phyloP scores from a whole-genome alignment of 1,139 yeast species.

The Kodamaea sp. region DNA sequence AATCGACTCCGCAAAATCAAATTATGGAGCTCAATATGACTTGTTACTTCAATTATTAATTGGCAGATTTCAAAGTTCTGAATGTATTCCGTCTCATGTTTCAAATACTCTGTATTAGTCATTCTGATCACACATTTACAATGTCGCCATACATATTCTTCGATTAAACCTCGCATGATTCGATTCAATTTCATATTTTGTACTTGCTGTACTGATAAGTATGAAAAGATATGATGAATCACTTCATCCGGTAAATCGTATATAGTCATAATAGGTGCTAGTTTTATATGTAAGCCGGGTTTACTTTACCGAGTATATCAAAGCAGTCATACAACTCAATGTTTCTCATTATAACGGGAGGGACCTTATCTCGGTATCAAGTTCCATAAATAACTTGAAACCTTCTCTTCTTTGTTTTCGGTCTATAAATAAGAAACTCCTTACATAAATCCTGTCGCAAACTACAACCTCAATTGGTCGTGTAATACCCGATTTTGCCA shows the following conservation, averaged over 20 bases:
- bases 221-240: constrained; percentile 4
- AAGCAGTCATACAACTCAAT: too few species aligned
- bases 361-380: too few species aligned
- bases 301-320: too few species aligned
- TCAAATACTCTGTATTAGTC: too few species aligned
- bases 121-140: constrained; percentile 9
- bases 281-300: neutral
- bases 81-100: neutral
- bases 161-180: constrained; percentile 6
- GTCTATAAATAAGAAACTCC: neutral
- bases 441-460: neutral
- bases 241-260: constrained; percentile 12
- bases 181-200: too few species aligned
- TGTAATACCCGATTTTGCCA: neutral
- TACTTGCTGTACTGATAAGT: constrained; percentile 5
- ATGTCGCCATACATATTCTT: constrained; percentile 9
- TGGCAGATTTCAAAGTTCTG: constrained; percentile 1
- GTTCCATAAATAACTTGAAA: too few species aligned
- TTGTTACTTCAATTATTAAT: constrained; percentile 4
- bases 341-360: too few species aligned
- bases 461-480: neutral
- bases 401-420: neutral
- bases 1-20: constrained; percentile 1
- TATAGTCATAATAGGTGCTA: constrained; percentile 4
- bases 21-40: constrained; percentile 1